Evolutionary conservation across 768 basidiomycete genomes (phyloP).

Genomic region (Tylopilus plumbeoviolaceoides): DNA sequence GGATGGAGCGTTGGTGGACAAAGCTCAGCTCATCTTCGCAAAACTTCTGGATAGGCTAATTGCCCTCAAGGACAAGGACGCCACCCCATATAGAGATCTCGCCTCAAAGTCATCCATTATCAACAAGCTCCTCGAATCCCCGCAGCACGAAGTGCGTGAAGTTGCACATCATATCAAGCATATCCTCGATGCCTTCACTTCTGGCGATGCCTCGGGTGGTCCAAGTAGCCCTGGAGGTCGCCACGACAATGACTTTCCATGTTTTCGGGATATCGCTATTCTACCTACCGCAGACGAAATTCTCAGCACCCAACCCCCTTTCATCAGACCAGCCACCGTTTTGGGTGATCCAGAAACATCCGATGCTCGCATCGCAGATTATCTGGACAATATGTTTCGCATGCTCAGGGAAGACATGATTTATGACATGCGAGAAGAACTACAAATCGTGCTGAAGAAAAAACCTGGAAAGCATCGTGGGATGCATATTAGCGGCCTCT

Average conservation of each 20-base stretch:
- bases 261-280: constrained; percentile 59
- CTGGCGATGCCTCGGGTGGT: constrained; percentile 18
- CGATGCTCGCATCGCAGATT: no score
- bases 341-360: constrained; percentile 43
- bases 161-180: constrained; percentile 43
- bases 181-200: constrained; percentile 29
- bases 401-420: constrained; percentile 65
- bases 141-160: constrained; percentile 24
- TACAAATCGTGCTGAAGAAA: constrained; percentile 40
- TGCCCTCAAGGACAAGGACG: constrained; percentile 32
- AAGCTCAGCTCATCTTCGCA: constrained; percentile 40
- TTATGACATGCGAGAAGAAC: constrained; percentile 54
- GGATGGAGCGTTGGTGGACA: constrained; percentile 27
- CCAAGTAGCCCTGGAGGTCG: constrained; percentile 51
- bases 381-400: constrained; percentile 65
- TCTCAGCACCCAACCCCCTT: constrained; percentile 44
- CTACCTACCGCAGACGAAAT: constrained; percentile 61
- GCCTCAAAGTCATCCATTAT: constrained; percentile 32
- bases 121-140: constrained; percentile 24
- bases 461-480: constrained; percentile 42
- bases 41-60: constrained; percentile 49
- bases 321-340: constrained; percentile 44
- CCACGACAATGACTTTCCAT: constrained; percentile 64
- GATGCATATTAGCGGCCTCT: constrained; percentile 36
- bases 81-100: constrained; percentile 36